These are phyloP conservation scores for Phtheirospermum japonicum DNA, from an alignment of 257 asterid species.

Conservation along the genomic window DNA sequence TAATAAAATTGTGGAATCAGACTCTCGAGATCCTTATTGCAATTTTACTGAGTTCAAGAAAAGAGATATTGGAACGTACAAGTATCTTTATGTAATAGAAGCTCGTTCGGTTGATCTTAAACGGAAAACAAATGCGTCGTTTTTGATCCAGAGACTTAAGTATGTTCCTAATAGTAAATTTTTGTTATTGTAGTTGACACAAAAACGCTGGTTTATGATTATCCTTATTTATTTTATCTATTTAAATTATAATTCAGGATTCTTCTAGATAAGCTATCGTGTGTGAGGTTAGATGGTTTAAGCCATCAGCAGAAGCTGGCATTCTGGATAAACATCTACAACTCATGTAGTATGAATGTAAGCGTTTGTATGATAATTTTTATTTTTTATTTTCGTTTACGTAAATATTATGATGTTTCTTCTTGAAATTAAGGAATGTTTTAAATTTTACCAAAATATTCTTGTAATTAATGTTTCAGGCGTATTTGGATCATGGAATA, in stretches of 20 bases:
- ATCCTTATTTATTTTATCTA: neutral
- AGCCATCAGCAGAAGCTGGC: slow-evolving; percentile 85
- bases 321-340: slow-evolving; percentile 79
- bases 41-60: slow-evolving; percentile 33
- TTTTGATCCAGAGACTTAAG: slow-evolving; percentile 61
- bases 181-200: neutral
- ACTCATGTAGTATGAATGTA: slow-evolving; percentile 85
- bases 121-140: slow-evolving; percentile 48
- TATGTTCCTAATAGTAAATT: slow-evolving; percentile 8
- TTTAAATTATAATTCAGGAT: slow-evolving; percentile 45
- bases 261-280: slow-evolving; percentile 61
- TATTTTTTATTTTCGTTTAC: neutral
- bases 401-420: neutral
- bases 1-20: slow-evolving; percentile 12
- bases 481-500: slow-evolving; percentile 71
- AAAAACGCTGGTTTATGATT: neutral
- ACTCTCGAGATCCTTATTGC: slow-evolving; percentile 56
- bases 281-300: slow-evolving; percentile 53
- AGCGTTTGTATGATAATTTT: slow-evolving; percentile 16
- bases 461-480: slow-evolving; percentile 38
- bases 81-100: slow-evolving; percentile 43
- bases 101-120: slow-evolving; percentile 49
- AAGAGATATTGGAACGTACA: slow-evolving; percentile 53
- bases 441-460: neutral
- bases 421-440: neutral